Evolutionary conservation across 2,329 filamentous ascomycete species (phyloP), one percentile per base, ranked within the genome.

Genomic region (Rutstroemia sp.): DNA sequence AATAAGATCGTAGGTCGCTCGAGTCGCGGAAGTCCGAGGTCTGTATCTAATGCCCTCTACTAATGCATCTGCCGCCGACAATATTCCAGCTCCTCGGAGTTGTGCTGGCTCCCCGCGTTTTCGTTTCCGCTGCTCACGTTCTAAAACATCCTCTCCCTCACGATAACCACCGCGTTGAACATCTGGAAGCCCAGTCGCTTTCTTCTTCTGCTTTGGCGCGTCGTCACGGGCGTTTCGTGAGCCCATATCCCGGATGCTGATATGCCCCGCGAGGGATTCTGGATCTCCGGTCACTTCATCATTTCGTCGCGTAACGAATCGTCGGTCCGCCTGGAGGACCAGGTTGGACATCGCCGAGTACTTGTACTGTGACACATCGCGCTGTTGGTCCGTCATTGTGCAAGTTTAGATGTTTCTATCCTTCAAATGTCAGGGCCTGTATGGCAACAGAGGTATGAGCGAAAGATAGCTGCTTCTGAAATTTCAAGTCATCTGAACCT

Each of bases 301-400:
- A 66, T 86, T 91, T 68, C 91, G 86, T 72, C 94, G 86, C 62
- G 90, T 90, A 67, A 95, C 87, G 72, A 99, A 97, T 67, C 94
- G 87, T 76, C 92, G 87, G 78, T 99, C 94, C 77, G 91, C 92
- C 88, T 99, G 94, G 83, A 99, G 89, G 71, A 99, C 94, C 90
- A 99, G 87, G 84, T 99, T 99, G 77, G 94, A 99, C 94, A 99
- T 97, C 73, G 89, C 91, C 84, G 91, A 91, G 83, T 96, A 96
- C 76, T 96, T 96, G 82, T 95, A 96, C 76, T 96, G 92, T 74
- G 90, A 92, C 69, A 95, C 88, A 87, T 94, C 84, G 74, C 82
- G 83, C 69, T 86, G 78, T 73, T 83, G 79, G 72, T 86, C 88
- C 73, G 87, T 80, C 89, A 92, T 92, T 54, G 61, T 71, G 63